Conservation (phyloP, 139 green algal genomes). For the Spirogloea muscicola region DNA sequence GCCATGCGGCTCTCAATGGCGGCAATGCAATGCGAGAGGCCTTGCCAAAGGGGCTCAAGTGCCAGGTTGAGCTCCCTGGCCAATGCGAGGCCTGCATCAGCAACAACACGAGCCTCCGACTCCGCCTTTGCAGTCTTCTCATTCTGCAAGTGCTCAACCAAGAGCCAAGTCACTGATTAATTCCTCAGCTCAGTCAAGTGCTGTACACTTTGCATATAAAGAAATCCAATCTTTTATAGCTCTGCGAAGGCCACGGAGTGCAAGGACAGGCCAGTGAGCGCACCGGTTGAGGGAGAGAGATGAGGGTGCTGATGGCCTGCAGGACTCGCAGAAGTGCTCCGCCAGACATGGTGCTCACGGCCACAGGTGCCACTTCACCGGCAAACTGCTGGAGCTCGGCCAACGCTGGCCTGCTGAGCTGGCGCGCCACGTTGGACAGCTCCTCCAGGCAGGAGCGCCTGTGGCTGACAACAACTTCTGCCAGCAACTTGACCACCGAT, state of each 20-base stretch:
- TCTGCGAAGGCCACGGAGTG: too few relatives aligned
- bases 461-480: slow-evolving; percentile 57
- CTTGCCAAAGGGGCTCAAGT: slow-evolving; percentile 58
- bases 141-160: too few relatives aligned
- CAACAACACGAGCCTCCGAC: too few relatives aligned
- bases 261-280: too few relatives aligned
- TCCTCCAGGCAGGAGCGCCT: slow-evolving; percentile 58
- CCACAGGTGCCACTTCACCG: slow-evolving; percentile 13
- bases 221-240: too few relatives aligned
- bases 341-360: slow-evolving; percentile 39
- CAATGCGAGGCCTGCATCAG: slow-evolving; percentile 2
- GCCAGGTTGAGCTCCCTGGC: slow-evolving; percentile 9
- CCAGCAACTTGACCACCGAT: slow-evolving; percentile 60
- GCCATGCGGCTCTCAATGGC: too few relatives aligned
- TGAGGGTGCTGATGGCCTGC: slow-evolving; percentile 60
- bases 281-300: too few relatives aligned
- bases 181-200: too few relatives aligned
- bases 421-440: slow-evolving; percentile 22
- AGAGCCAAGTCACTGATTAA: too few relatives aligned
- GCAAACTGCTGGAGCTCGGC: slow-evolving; percentile 45
- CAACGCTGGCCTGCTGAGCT: slow-evolving; percentile 15
- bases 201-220: too few relatives aligned
- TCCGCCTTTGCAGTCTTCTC: too few relatives aligned
- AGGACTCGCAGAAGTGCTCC: slow-evolving; percentile 64
- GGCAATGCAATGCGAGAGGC: slow-evolving; percentile 52